Conservation (phyloP, 2,329 filamentous ascomycete species). For the Clonostachys byssicola region DNA sequence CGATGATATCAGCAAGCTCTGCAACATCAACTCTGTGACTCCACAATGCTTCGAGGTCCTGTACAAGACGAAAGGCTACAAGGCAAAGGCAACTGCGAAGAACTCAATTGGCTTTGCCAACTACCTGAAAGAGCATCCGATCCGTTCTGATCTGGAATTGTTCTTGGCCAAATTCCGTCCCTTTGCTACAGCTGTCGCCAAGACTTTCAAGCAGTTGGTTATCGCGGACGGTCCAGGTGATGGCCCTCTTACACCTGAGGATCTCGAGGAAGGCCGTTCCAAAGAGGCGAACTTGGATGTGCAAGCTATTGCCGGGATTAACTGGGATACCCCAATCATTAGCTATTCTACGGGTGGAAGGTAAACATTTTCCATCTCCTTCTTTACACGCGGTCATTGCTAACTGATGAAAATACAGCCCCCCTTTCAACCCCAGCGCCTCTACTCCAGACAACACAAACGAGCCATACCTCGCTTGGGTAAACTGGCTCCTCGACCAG, state of each 20-base stretch:
- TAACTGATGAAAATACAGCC: not conserved
- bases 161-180: slow-evolving; percentile 1
- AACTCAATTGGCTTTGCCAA: slow-evolving; percentile 1
- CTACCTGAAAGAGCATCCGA: slow-evolving; percentile 1
- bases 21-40: slow-evolving; percentile 1
- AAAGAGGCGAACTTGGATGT: slow-evolving; percentile 2
- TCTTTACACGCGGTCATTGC: not conserved
- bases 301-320: slow-evolving; percentile 1
- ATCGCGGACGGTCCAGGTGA: not conserved
- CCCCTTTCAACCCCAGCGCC: slow-evolving; percentile 1
- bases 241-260: not conserved
- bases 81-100: not conserved
- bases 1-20: not conserved
- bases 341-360: slow-evolving; percentile 1
- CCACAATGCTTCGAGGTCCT: slow-evolving; percentile 1
- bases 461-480: slow-evolving; percentile 42
- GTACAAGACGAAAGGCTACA: slow-evolving; percentile 3
- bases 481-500: slow-evolving; percentile 33
- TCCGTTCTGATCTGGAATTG: not conserved
- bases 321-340: not conserved
- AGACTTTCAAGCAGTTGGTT: slow-evolving; percentile 1
- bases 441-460: slow-evolving; percentile 32
- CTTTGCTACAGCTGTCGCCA: slow-evolving; percentile 1
- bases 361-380: not conserved
- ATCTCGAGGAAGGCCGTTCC: not conserved